Percentiles rank a stretch among this genome's conserved stretches.
Conservation (phyloP, 2,329 filamentous ascomycete genomes). For the Cordyceps cateniannulata region DNA sequence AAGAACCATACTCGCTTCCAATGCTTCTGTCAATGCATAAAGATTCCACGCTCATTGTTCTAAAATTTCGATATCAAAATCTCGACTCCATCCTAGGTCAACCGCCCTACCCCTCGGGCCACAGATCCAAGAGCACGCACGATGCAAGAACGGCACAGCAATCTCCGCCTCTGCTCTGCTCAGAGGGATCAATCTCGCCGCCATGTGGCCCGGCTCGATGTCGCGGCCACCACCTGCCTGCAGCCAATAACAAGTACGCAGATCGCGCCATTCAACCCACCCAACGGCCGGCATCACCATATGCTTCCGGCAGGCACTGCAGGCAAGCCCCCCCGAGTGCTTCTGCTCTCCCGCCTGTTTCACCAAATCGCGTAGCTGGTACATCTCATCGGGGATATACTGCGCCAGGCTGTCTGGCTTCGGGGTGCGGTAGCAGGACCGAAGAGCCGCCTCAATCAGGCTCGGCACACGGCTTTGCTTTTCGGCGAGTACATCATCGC, state of each 20-base stretch:
- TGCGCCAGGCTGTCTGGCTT: conserved; percentile 36
- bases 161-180: conserved; percentile 28
- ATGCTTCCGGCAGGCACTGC: conserved; percentile 43
- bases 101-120: conserved; percentile 32
- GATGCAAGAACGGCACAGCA: conserved; percentile 39
- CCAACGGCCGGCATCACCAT: conserved; percentile 46
- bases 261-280: conserved; percentile 59
- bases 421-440: conserved; percentile 37
- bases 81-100: conserved; percentile 8
- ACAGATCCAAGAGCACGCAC: conserved; percentile 46
- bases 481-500: background rate
- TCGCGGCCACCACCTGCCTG: conserved; percentile 1
- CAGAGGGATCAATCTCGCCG: conserved; percentile 18
- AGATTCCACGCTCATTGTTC: background rate
- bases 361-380: conserved; percentile 35
- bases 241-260: conserved; percentile 19
- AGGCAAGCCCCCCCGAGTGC: conserved; percentile 42
- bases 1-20: background rate
- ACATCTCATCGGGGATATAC: conserved; percentile 36
- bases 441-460: conserved; percentile 44
- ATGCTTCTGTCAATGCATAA: conserved; percentile 3
- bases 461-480: conserved; percentile 36
- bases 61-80: background rate
- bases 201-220: conserved; percentile 11
- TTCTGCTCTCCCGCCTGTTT: conserved; percentile 34